Evolutionary conservation across 305 asterid species (phyloP).

Genomic region (Euphrasia arctica): DNA sequence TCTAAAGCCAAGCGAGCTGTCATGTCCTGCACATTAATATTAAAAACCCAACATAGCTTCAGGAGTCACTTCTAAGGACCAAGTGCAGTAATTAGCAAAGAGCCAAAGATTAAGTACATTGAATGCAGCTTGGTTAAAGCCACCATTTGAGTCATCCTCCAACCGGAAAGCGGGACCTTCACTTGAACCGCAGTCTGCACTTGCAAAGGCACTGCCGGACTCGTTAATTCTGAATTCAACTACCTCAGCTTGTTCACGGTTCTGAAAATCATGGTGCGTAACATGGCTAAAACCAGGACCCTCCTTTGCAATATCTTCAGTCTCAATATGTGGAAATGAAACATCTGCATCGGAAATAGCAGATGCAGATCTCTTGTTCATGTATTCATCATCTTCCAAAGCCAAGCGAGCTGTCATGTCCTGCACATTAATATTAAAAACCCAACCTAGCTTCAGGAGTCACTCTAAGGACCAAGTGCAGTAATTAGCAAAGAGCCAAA

Average conservation of each 20-base stretch:
- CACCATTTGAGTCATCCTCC: slow-evolving; percentile 35
- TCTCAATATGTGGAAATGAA: slow-evolving; percentile 29
- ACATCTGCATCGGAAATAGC: slow-evolving; percentile 26
- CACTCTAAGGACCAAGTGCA: slow-evolving; percentile 15
- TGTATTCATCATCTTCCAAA: slow-evolving; percentile 45
- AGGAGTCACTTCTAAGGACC: slow-evolving; percentile 22
- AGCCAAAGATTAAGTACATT: slow-evolving; percentile 30
- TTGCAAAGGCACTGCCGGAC: slow-evolving; percentile 29
- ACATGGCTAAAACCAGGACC: slow-evolving; percentile 29
- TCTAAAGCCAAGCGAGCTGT: slow-evolving; percentile 39
- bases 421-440: slow-evolving; percentile 46
- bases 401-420: slow-evolving; percentile 39
- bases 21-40: slow-evolving; percentile 51
- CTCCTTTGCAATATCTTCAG: slow-evolving; percentile 29
- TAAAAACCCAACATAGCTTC: slow-evolving; percentile 27
- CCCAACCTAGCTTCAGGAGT: slow-evolving; percentile 27
- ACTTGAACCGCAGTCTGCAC: slow-evolving; percentile 32
- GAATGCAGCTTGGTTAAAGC: slow-evolving; percentile 30
- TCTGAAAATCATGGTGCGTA: slow-evolving; percentile 25
- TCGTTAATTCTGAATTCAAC: slow-evolving; percentile 27
- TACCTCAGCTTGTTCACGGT: slow-evolving; percentile 31
- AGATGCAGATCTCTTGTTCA: slow-evolving; percentile 44
- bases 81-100: slow-evolving; percentile 10
- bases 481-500: slow-evolving; percentile 1
- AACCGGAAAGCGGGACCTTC: slow-evolving; percentile 32